Conservation (phyloP, 2,329 filamentous ascomycete genomes). For the Fusarium luffae region DNA sequence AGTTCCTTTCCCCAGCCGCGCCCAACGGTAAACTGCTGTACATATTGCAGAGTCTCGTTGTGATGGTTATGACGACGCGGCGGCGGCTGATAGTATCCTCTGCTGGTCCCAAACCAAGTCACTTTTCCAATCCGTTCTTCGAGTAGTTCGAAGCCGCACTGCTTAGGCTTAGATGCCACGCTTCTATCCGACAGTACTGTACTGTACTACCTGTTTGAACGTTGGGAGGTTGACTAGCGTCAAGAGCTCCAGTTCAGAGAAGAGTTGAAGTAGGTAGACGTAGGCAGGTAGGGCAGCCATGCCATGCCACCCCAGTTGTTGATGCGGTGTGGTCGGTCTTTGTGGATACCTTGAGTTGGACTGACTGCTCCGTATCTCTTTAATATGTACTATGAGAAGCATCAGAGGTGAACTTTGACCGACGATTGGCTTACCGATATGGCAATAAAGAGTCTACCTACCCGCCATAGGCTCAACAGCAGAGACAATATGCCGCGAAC, state of each 20-base stretch:
- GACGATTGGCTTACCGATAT: not conserved
- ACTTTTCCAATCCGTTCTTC: constrained; percentile 6
- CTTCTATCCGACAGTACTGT: constrained; percentile 7
- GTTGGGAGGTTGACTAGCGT: constrained; percentile 7
- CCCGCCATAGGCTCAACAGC: not conserved
- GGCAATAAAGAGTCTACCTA: not conserved
- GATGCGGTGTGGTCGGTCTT: constrained; percentile 36
- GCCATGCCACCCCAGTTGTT: constrained; percentile 14
- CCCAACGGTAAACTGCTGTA: constrained; percentile 11
- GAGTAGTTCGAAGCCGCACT: constrained; percentile 12
- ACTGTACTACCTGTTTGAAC: constrained; percentile 7
- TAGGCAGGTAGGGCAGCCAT: not conserved
- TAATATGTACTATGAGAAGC: constrained; percentile 7
- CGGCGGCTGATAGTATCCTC: constrained; percentile 16
- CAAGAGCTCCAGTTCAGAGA: constrained; percentile 23
- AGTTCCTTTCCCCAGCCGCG: constrained; percentile 25
- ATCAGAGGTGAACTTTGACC: constrained; percentile 5
- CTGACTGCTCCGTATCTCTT: constrained; percentile 16
- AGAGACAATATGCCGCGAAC: not conserved
- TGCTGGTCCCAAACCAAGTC: constrained; percentile 1
- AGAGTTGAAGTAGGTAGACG: constrained; percentile 11
- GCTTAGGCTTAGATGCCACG: constrained; percentile 11
- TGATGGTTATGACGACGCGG: constrained; percentile 23
- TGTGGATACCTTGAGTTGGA: constrained; percentile 31
- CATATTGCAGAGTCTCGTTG: not conserved